Conservation (phyloP, 2,329 filamentous ascomycete genomes). For the Fonsecaea monophora region DNA sequence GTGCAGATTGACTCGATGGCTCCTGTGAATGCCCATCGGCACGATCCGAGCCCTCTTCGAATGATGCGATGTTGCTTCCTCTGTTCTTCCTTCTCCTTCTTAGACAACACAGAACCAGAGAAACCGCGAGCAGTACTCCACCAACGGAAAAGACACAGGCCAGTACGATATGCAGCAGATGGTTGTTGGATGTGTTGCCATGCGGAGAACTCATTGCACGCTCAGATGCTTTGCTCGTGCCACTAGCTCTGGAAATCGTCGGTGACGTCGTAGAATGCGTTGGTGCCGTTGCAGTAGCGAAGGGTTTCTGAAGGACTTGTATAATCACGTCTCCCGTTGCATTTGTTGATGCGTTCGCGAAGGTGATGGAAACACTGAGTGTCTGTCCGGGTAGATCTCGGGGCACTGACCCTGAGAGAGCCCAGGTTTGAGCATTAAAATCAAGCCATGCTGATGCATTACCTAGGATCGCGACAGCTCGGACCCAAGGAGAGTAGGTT, state of each 20-base stretch:
- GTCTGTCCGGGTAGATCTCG: conserved; percentile 4
- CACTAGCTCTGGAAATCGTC: conserved; percentile 13
- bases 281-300: not conserved
- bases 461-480: conserved; percentile 10
- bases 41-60: not conserved
- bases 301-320: not conserved
- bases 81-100: conserved; percentile 17
- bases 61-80: not conserved
- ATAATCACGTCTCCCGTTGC: conserved; percentile 8
- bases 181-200: conserved; percentile 8
- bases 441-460: conserved; percentile 27
- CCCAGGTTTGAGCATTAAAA: conserved; percentile 21
- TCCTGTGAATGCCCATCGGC: not conserved
- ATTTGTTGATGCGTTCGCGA: conserved; percentile 20
- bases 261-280: conserved; percentile 5
- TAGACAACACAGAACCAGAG: conserved; percentile 20
- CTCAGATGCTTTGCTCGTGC: conserved; percentile 16
- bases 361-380: conserved; percentile 21
- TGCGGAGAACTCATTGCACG: not conserved
- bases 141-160: conserved; percentile 24
- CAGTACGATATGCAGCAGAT: conserved; percentile 23
- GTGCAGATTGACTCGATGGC: not conserved
- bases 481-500: conserved; percentile 14
- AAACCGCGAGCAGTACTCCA: conserved; percentile 17
- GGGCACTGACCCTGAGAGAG: conserved; percentile 25